A percentile compares a stretch with the other conserved stretches of the same genome.
phyloP scores from a whole-genome alignment of 1,284 basidiomycete species.

The Papiliotrema fonsecae region DNA sequence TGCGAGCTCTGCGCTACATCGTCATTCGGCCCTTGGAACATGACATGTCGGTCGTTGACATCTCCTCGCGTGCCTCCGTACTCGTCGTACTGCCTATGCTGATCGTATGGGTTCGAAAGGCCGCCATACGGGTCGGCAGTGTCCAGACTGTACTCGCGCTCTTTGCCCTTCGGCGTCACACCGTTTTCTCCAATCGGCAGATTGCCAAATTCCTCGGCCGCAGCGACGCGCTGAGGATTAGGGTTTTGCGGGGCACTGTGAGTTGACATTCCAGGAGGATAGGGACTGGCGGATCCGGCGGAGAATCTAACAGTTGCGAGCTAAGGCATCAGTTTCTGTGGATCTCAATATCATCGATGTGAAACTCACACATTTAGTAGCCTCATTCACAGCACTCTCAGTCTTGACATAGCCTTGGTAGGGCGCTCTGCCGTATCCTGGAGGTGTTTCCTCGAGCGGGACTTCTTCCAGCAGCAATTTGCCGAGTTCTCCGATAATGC shows the following conservation, averaged over 20 bases:
- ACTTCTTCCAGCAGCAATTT: constrained; percentile 76
- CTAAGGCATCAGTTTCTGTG: constrained; percentile 10
- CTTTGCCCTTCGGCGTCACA: constrained; percentile 18
- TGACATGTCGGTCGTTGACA: constrained; percentile 11
- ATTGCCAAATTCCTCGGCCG: constrained; percentile 36
- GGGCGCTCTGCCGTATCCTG: constrained; percentile 68
- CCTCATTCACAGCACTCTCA: constrained; percentile 60
- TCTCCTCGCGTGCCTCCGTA: constrained; percentile 24
- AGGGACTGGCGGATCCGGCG: constrained; percentile 28
- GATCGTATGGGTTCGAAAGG: constrained; percentile 17
- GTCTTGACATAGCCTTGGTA: constrained; percentile 62
- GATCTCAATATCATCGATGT: not conserved
- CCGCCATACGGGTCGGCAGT: constrained; percentile 29
- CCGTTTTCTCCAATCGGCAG: constrained; percentile 27
- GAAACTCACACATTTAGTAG: constrained; percentile 51
- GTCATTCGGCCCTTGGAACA: constrained; percentile 26
- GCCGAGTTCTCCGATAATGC: constrained; percentile 78
- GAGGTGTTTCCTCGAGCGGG: constrained; percentile 70
- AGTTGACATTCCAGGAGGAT: constrained; percentile 37
- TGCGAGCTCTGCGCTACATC: constrained; percentile 2
- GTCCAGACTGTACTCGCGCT: constrained; percentile 18
- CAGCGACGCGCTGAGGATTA: constrained; percentile 18
- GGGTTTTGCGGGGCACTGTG: constrained; percentile 20
- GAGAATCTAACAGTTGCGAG: constrained; percentile 41
- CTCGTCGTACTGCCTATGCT: constrained; percentile 18